A percentile compares a stretch with the other conserved stretches of the same genome.
Conservation (phyloP, 176 grass and related monocot genomes). For the Avena atlantica region DNA sequence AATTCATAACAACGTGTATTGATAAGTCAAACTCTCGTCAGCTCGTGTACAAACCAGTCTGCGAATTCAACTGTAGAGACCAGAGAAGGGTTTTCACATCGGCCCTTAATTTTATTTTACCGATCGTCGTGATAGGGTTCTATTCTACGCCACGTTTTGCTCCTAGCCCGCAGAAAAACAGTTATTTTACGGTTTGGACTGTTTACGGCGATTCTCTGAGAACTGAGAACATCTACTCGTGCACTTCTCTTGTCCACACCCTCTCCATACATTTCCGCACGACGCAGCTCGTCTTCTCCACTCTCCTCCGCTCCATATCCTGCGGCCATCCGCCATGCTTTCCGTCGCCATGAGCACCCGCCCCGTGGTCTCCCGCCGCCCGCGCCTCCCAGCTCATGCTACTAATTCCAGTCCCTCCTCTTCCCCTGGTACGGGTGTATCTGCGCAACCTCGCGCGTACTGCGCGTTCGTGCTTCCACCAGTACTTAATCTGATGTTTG, state of each 20-base stretch:
- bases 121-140: too few relatives aligned
- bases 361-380: neutral
- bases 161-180: too few relatives aligned
- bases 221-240: neutral
- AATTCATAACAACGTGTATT: too few relatives aligned
- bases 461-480: neutral
- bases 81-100: too few relatives aligned
- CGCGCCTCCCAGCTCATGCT: neutral
- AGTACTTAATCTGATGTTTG: neutral
- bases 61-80: too few relatives aligned
- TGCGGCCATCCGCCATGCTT: slow-evolving; percentile 33
- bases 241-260: neutral
- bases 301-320: neutral
- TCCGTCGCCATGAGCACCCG: slow-evolving; percentile 44
- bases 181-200: too few relatives aligned
- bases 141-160: too few relatives aligned
- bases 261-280: neutral
- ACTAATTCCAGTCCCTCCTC: neutral
- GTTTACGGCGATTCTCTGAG: too few relatives aligned
- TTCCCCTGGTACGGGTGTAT: neutral
- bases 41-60: too few relatives aligned
- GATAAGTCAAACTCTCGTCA: too few relatives aligned
- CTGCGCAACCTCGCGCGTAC: neutral
- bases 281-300: slow-evolving; percentile 6
- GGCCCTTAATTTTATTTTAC: too few relatives aligned